Evolutionary conservation across 352 stramenopile species (phyloP), one percentile per base, ranked within the genome.

Genomic region (Globisporangium alternatum): DNA sequence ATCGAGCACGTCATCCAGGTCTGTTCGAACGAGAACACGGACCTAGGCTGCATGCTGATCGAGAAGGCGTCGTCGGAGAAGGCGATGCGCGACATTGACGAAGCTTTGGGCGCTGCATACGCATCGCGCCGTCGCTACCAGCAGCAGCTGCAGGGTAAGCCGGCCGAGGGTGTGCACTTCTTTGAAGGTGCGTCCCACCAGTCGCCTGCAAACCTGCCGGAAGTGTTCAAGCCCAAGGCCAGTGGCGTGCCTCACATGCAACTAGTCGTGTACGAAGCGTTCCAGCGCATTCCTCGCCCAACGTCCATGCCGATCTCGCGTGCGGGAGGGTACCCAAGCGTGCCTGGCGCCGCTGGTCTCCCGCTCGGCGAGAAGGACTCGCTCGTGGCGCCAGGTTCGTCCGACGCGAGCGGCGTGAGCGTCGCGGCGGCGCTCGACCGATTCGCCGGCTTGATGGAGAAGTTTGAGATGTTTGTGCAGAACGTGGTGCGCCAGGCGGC

Each of bases 21-120:
- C 33, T 99, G 96, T 72, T 96, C 96, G 5, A 98, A 97, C 30
- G 97, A 99, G 59, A 99, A 99, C 80, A 90, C 98, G n/a, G 98
- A 99, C 67, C 70, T 99, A 28, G 97, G 97, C 30, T 99, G 96
- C 74, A 98, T 98, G 89, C 78, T 99, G 21, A 99, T 99, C 68
- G 97, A 99, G 76, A 99, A 99, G 85, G 97, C 97, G 21, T 98
- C 98, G 21, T 99, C 95, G 5, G 97, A 99, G 69, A 99, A 99
- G 74, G 97, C 97, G 3, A 97, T 99, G 75, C 86, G 96, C 6
- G 97, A 99, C 64, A 98, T 99, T 64, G 97, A 99, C 70, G 96
- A 99, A 76, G 88, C 91, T 31, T 70, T 99, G 21, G 86, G 82
- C 5, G 69, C 81, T 37, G 83, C 91, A 19, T 93, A 99, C 39